These are phyloP conservation scores for Neostapfia colusana DNA, from an alignment of 176 grass and related monocot species.

Conservation along the genomic window DNA sequence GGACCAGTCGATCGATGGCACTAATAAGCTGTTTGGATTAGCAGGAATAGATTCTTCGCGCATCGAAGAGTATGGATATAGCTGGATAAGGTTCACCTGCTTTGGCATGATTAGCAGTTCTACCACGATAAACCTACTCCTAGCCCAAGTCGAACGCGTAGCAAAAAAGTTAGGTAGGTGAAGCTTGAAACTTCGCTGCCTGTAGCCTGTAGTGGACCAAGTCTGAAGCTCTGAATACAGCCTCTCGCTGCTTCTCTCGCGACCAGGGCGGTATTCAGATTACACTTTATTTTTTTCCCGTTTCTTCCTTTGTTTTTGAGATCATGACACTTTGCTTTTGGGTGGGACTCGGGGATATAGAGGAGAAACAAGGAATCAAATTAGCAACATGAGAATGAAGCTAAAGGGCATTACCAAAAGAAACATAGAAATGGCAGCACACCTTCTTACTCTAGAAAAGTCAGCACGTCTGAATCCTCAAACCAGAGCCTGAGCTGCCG, in stretches of 20 bases:
- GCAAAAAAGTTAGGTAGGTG: background rate
- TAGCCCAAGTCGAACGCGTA: background rate
- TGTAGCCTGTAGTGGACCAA: background rate
- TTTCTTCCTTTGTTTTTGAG: background rate
- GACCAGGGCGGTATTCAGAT: background rate
- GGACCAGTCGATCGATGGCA: constrained; percentile 36
- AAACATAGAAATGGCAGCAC: background rate
- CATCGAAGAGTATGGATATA: constrained; percentile 23
- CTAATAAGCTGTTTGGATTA: constrained; percentile 39
- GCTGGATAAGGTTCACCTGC: constrained; percentile 33
- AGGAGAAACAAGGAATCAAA: background rate
- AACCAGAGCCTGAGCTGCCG: background rate
- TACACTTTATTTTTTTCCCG: background rate
- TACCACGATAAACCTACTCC: background rate
- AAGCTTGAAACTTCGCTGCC: background rate
- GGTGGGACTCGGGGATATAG: background rate
- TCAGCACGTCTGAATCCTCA: constrained; percentile 18
- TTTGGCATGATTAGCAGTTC: constrained; percentile 31
- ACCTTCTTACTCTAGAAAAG: background rate
- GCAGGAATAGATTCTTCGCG: constrained; percentile 40
- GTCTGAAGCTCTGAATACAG: no score
- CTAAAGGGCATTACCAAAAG: background rate
- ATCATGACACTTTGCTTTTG: constrained; percentile 9
- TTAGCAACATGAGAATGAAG: background rate
- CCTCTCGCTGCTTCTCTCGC: no score